These are phyloP conservation scores for Poa pratensis DNA, from an alignment of 176 grass and related monocot genomes.

Conservation along the genomic window DNA sequence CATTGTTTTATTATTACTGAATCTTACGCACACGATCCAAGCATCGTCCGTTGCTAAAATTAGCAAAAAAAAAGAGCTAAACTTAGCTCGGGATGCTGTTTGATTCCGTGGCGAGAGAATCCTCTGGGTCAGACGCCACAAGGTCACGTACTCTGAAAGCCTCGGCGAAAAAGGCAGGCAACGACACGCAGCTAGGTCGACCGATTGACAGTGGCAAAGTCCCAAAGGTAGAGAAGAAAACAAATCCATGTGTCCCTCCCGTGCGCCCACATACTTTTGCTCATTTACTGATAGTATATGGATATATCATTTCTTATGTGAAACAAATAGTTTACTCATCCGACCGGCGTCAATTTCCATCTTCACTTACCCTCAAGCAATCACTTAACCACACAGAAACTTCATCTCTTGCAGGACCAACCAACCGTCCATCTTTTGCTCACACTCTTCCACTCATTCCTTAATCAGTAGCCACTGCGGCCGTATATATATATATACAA, in stretches of 20 bases:
- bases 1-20: background rate
- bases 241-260: conserved; percentile 40
- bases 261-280: too few species aligned
- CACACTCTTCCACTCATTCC: conserved; percentile 41
- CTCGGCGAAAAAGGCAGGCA: background rate
- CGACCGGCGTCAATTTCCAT: too few species aligned
- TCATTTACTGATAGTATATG: too few species aligned
- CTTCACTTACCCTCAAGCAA: conserved; percentile 44
- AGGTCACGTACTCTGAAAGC: conserved; percentile 19
- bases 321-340: too few species aligned
- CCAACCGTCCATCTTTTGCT: conserved; percentile 47
- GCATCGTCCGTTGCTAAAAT: background rate
- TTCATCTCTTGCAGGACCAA: background rate
- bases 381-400: conserved; percentile 44
- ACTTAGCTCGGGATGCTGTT: background rate
- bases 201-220: conserved; percentile 15
- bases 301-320: too few species aligned
- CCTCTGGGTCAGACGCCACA: background rate
- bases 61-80: background rate
- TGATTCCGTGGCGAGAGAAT: background rate
- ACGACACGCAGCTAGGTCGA: background rate
- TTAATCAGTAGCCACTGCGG: background rate
- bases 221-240: conserved; percentile 50
- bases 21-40: background rate
- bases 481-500: background rate